phyloP scores from a whole-genome alignment of 805 yeast genomes.

The Metschnikowia continentalis region DNA sequence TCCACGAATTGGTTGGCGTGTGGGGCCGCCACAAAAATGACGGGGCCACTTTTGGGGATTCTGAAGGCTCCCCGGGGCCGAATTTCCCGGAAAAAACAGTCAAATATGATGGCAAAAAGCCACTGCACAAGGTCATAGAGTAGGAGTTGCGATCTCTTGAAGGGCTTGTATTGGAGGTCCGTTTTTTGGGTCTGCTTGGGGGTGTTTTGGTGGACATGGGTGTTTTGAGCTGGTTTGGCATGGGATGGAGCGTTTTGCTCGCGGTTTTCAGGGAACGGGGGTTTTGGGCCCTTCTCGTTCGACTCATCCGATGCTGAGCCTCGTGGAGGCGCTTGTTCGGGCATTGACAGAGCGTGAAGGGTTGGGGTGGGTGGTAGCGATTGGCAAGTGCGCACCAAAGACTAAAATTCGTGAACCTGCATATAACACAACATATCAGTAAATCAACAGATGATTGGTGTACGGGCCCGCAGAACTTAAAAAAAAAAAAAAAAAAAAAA shows the following conservation, averaged over 20 bases:
- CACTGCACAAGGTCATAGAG: conserved; percentile 51
- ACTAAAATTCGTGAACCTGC: not conserved
- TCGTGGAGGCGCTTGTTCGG: not conserved
- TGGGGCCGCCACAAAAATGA: conserved; percentile 92
- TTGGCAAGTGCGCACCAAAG: not conserved
- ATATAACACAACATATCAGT: not conserved
- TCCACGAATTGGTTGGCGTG: conserved; percentile 93
- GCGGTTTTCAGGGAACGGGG: not conserved
- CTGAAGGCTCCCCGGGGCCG: conserved; percentile 82
- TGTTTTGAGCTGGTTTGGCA: not conserved
- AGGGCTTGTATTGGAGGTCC: conserved; percentile 14
- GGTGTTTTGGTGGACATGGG: not conserved
- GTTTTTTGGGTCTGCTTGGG: not conserved
- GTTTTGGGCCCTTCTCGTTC: not conserved
- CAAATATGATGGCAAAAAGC: conserved; percentile 46
- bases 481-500: no score
- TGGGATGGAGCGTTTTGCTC: not conserved
- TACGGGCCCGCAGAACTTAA: no score
- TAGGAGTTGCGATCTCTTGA: conserved; percentile 11
- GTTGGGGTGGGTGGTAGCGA: not conserved
- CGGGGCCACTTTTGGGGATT: conserved; percentile 68
- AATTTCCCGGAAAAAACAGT: conserved; percentile 83
- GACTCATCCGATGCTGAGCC: not conserved
- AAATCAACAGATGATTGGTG: no score
- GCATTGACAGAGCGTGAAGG: not conserved